Evolutionary conservation across 108 stramenopile species (phyloP).

Genomic region (Hondaea fermentalgiana): DNA sequence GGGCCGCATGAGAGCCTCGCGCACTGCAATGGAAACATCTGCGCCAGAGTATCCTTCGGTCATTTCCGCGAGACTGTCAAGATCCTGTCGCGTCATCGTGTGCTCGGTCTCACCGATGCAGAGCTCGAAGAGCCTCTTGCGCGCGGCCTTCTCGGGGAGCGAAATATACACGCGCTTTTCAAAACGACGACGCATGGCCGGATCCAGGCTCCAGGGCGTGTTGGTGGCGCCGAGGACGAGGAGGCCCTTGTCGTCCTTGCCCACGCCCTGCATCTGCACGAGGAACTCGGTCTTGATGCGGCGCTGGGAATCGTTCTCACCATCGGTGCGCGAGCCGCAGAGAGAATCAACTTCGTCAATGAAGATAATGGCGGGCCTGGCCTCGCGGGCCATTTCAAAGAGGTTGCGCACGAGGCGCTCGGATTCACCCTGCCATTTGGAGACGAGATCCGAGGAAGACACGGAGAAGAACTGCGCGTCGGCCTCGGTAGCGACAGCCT

Average conservation of each 20-base stretch:
- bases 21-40: constrained; percentile 86
- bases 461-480: constrained; percentile 94
- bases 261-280: constrained; percentile 99
- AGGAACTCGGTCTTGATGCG: constrained; percentile 97
- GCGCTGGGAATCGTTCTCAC: constrained; percentile 76
- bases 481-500: constrained; percentile 97
- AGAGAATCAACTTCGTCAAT: constrained; percentile 95
- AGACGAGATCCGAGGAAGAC: constrained; percentile 85
- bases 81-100: constrained; percentile 67
- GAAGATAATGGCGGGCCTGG: constrained; percentile 76
- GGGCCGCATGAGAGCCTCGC: constrained; percentile 96
- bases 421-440: constrained; percentile 97
- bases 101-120: constrained; percentile 76
- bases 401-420: constrained; percentile 91
- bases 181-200: constrained; percentile 97
- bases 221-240: constrained; percentile 92
- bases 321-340: constrained; percentile 76
- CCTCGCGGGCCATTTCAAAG: constrained; percentile 93
- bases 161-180: constrained; percentile 99
- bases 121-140: constrained; percentile 80
- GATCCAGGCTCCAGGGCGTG: constrained; percentile 96
- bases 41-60: constrained; percentile 79
- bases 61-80: constrained; percentile 62
- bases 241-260: constrained; percentile 65
- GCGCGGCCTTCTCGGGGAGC: constrained; percentile 74